Base-by-base conservation (phyloP, 768 basidiomycete genomes). In the Lactarius tabidus region DNA sequence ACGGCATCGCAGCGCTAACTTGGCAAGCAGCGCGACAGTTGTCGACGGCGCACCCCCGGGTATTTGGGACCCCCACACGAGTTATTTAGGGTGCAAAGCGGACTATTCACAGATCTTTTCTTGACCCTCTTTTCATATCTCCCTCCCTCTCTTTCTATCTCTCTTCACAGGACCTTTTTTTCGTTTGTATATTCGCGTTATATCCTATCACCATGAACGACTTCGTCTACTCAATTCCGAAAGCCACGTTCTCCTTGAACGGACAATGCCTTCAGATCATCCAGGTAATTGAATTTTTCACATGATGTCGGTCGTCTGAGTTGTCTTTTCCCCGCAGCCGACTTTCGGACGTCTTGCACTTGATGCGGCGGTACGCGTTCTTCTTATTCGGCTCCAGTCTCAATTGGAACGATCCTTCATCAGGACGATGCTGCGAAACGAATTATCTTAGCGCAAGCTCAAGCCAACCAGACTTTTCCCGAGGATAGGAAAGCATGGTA, bases 401-500 rank as follows among this genome's bases (percentile, higher is more conserved):
- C 31, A 7, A 33, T 35, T 20, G 18, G 6, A n/a, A 39, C n/a
- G 6, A 28, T 28, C 15, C 7, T 28, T 18, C 45, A 61, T 18
- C 45, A 61, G 60, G 60, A 61, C 29, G 52, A 61, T 39, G 60
- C 52, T 7, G 48, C 36, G 35, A 61, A 61, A 29, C 35, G 60
- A 18, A 39, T 61, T 26, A 51, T 61, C 36, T 17, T 61, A 6
- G 60, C 60, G 6, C 60, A 61, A 26, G 38, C 38, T 17, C 60
- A 61, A 61, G 51, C 60, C 35, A 41, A 61, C 52, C 60, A 61
- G 38, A 31, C 26, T 61, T 61, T 38, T 20, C 60, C 52, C 1
- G 51, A 36, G 29, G 52, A 61, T 54, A 52, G 60, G 26, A 61
- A 61, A 54, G 51, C 48, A 52, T 61, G 60, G 60, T 61, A 61